Conservation (phyloP, 2,329 filamentous ascomycete species). For the Sarocladium brachiariae region DNA sequence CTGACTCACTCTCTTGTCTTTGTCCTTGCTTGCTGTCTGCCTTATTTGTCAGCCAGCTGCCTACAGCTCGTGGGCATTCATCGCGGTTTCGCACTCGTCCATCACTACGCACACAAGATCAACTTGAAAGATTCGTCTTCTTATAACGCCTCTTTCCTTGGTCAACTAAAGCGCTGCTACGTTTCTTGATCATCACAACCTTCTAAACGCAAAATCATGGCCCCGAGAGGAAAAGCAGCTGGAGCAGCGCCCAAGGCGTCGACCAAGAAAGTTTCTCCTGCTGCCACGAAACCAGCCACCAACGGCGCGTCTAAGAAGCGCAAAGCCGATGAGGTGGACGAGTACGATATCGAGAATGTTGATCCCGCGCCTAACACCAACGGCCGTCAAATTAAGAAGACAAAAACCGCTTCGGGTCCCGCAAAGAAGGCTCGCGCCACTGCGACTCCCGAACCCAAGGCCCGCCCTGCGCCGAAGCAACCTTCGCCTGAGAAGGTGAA, state of each 20-base stretch:
- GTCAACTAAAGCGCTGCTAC: neutral
- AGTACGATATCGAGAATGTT: constrained; percentile 11
- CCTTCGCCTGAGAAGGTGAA: constrained; percentile 16
- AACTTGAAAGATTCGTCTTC: neutral
- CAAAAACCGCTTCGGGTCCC: neutral
- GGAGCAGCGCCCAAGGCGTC: constrained; percentile 17
- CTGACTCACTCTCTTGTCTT: neutral
- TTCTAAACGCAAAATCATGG: constrained; percentile 18
- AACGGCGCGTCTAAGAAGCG: constrained; percentile 21
- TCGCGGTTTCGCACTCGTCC: neutral
- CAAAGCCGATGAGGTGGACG: constrained; percentile 16
- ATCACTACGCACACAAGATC: neutral
- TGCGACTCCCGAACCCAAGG: constrained; percentile 15
- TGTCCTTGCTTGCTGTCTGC: neutral
- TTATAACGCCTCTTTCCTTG: neutral
- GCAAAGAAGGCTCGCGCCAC: constrained; percentile 16
- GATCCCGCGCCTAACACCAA: constrained; percentile 10
- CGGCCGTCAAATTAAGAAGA: constrained; percentile 9
- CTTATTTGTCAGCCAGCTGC: constrained; percentile 4
- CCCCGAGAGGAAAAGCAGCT: constrained; percentile 22
- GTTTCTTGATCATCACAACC: neutral
- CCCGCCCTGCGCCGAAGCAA: constrained; percentile 16
- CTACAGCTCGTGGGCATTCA: neutral
- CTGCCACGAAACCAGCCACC: constrained; percentile 29
- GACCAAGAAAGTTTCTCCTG: constrained; percentile 16